Evolutionary conservation across 2,329 filamentous ascomycete genomes (phyloP).

Genomic region (Cladophialophora carrionii): DNA sequence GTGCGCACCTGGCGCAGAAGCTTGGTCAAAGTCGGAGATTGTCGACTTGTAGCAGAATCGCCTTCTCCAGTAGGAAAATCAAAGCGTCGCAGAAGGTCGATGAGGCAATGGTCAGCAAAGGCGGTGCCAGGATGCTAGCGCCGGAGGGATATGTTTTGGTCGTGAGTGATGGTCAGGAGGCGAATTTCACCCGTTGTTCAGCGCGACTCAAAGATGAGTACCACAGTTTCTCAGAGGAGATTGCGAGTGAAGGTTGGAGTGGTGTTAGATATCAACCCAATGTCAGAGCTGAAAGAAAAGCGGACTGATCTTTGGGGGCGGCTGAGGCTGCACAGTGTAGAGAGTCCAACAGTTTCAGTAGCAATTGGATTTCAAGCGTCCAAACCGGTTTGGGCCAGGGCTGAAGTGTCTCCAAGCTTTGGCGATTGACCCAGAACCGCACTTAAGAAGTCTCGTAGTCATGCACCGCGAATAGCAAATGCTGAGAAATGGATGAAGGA

Average conservation of each 20-base stretch:
- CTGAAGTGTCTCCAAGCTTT: slow-evolving; percentile 20
- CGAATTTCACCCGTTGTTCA: slow-evolving; percentile 2
- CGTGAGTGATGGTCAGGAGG: slow-evolving; percentile 5
- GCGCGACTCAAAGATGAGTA: background rate
- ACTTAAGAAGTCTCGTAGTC: background rate
- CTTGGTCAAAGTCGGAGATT: background rate
- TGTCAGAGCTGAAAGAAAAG: slow-evolving; percentile 24
- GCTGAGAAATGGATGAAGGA: slow-evolving; percentile 6
- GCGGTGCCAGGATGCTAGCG: slow-evolving; percentile 13
- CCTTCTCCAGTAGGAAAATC: background rate
- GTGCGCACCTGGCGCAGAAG: slow-evolving; percentile 35
- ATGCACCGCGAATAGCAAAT: slow-evolving; percentile 3
- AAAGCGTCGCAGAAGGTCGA: slow-evolving; percentile 2
- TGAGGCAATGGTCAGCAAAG: slow-evolving; percentile 15
- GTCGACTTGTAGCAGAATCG: background rate
- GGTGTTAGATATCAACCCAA: background rate
- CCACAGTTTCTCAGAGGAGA: background rate
- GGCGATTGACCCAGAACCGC: background rate
- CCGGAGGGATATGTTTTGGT: slow-evolving; percentile 13
- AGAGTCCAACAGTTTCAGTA: slow-evolving; percentile 15
- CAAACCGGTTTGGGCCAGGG: slow-evolving; percentile 19
- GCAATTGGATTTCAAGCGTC: slow-evolving; percentile 14
- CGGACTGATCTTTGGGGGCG: slow-evolving; percentile 24
- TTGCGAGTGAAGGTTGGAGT: slow-evolving; percentile 4
- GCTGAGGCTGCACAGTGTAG: slow-evolving; percentile 25